A percentile compares a stretch with the other conserved stretches of the same genome.
phyloP scores from a whole-genome alignment of 768 basidiomycete species.

The Tulasnella sp. region DNA sequence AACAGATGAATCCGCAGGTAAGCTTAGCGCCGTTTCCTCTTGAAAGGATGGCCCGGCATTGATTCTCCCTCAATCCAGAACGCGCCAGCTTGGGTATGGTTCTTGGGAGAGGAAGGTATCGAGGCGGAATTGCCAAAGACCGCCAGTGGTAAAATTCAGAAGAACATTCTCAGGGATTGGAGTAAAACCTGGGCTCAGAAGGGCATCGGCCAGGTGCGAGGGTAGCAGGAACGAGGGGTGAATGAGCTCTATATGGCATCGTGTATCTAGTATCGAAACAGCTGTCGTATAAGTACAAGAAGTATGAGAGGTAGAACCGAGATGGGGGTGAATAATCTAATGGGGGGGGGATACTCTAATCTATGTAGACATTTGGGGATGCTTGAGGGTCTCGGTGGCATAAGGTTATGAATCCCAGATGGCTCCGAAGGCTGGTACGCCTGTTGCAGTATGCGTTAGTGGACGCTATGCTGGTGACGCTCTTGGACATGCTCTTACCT shows the following conservation, averaged over 20 bases:
- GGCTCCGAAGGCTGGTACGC: conserved; percentile 33
- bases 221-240: neutral
- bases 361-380: neutral
- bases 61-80: conserved; percentile 53
- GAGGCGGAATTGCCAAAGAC: conserved; percentile 74
- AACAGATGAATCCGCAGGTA: conserved; percentile 80
- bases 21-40: conserved; percentile 30
- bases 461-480: neutral
- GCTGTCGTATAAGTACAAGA: neutral
- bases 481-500: neutral
- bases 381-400: neutral
- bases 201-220: conserved; percentile 32
- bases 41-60: neutral
- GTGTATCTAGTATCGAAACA: neutral
- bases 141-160: conserved; percentile 85
- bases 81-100: conserved; percentile 83
- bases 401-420: conserved; percentile 31
- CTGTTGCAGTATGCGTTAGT: neutral
- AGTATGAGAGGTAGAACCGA: too few relatives aligned
- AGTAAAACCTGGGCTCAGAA: conserved; percentile 34
- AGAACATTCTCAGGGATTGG: conserved; percentile 75
- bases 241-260: neutral
- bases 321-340: neutral
- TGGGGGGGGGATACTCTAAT: neutral
- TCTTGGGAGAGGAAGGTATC: conserved; percentile 66